Percentiles rank a stretch among this genome's conserved stretches.
Evolutionary conservation across 2,329 filamentous ascomycete genomes (phyloP).

Genomic region (Seiridium cupressi): DNA sequence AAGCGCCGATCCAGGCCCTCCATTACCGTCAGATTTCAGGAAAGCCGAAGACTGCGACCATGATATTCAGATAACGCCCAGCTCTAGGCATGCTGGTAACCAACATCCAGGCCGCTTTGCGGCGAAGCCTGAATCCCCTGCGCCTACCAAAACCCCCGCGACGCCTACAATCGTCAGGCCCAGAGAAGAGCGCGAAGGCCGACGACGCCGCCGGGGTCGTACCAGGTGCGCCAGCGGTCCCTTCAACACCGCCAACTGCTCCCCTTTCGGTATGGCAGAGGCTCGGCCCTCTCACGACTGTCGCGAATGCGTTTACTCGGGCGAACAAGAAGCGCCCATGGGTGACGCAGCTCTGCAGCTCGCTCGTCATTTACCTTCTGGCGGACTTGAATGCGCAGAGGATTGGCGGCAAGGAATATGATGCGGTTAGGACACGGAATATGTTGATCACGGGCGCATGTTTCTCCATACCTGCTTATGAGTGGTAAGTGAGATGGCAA

Average conservation of each 20-base stretch:
- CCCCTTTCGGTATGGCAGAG: conserved; percentile 52
- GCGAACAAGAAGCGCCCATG: conserved; percentile 72
- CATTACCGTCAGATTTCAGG: background rate
- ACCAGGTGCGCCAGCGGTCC: conserved; percentile 38
- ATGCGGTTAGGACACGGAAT: conserved; percentile 65
- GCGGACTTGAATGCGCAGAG: conserved; percentile 78
- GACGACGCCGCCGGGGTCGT: background rate
- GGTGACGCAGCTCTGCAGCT: conserved; percentile 74
- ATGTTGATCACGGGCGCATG: conserved; percentile 73
- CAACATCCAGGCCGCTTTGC: conserved; percentile 15
- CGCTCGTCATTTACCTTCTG: conserved; percentile 74
- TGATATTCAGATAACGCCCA: conserved; percentile 2
- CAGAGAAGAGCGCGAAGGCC: conserved; percentile 14
- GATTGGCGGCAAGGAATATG: conserved; percentile 63
- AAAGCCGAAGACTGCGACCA: background rate
- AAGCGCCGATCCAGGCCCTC: background rate
- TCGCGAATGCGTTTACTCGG: conserved; percentile 61
- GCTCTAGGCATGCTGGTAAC: background rate
- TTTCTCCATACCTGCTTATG: conserved; percentile 74
- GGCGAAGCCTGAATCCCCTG: conserved; percentile 15
- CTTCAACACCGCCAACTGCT: conserved; percentile 35
- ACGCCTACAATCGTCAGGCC: conserved; percentile 18
- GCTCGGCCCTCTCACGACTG: conserved; percentile 54
- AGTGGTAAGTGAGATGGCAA: conserved; percentile 59
- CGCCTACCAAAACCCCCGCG: conserved; percentile 15